Evolutionary conservation across 176 grass and related monocot species (phyloP), one percentile per base, ranked within the genome.

Genomic region (bread wheat (Triticum aestivum)): DNA sequence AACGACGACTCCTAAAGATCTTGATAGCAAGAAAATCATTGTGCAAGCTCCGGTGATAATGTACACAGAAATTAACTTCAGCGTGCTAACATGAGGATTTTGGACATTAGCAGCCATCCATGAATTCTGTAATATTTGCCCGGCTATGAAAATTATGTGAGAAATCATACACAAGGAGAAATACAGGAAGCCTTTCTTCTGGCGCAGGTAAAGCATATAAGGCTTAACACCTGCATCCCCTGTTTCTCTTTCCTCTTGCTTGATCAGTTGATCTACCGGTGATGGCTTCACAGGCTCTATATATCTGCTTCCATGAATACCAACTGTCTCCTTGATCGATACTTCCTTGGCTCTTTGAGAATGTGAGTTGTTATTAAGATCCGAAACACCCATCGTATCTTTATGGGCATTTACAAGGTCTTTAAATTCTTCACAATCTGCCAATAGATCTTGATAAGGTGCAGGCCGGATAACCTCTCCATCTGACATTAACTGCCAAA

Each of bases 21-120:
- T 92, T 73, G 73, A 75, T 20, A 98, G 67, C 76, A 96, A 85
- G 85, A 98, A 89, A 51, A 94, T 34, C 45, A 96, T 1, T 2
- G 96, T 64, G 63, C 66, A 17, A 73, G 87, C 73, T 66, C 92
- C 93, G 52, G 94, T 91, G 62, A 85, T 67, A 21, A 94, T 82
- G 79, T 98, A 98, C 68, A 98, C 96, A 24, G 62, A 75, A 73
- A 95, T 96, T 86, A 98, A 84, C 39, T 86, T 91, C 15, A 98
- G 87, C 13, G 21, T 78, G 56, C 90, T 92, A 65, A 96, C 79
- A 88, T 81, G 67, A 73, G 92, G 82, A 83, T 92, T 92, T 49
- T 98, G 58, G 75, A 98, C 84, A 84, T 96, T 94, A 49, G 96
- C 92, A 80, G 96, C 96, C 92, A 98, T 92, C 96, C 96, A 98